Percentiles rank a stretch among this genome's conserved stretches.
These are phyloP conservation scores for Sechiopsis laciniata DNA, from an alignment of 306 rosid species.

Conservation along the genomic window DNA sequence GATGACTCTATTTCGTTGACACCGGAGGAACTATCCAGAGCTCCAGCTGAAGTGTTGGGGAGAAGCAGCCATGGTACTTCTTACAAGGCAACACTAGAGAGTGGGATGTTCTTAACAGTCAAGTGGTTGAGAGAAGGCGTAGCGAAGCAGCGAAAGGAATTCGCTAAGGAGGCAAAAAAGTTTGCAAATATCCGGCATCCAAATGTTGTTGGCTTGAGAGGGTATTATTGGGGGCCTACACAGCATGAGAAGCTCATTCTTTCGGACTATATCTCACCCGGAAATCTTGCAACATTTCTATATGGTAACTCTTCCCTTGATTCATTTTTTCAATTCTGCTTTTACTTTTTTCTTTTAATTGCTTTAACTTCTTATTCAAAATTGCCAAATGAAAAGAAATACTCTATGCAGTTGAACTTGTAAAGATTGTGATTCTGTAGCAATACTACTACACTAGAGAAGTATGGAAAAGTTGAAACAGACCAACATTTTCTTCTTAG, in stretches of 20 bases:
- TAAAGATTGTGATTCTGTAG: background rate
- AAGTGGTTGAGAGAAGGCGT: constrained; percentile 99
- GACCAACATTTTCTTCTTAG: background rate
- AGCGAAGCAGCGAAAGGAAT: constrained; percentile 94
- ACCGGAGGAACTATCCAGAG: constrained; percentile 87
- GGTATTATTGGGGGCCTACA: constrained; percentile 98
- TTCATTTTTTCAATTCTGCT: constrained; percentile 18
- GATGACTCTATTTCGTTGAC: constrained; percentile 74
- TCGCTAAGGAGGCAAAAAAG: constrained; percentile 88
- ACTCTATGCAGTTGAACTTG: background rate
- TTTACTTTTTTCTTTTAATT: background rate
- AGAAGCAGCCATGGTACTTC: constrained; percentile 98
- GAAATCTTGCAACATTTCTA: constrained; percentile 86
- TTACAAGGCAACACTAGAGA: constrained; percentile 82
- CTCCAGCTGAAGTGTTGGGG: constrained; percentile 96
- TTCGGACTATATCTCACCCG: constrained; percentile 81
- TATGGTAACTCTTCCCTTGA: constrained; percentile 55
- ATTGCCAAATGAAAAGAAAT: background rate
- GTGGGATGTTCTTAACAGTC: constrained; percentile 72
- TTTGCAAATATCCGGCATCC: constrained; percentile 94
- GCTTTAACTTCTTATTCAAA: too few species aligned
- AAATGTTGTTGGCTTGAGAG: constrained; percentile 86
- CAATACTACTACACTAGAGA: background rate
- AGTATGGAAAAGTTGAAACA: background rate
- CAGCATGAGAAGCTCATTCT: constrained; percentile 99